Conservation (phyloP, 768 basidiomycete species). For the Leccinum truebloodii region DNA sequence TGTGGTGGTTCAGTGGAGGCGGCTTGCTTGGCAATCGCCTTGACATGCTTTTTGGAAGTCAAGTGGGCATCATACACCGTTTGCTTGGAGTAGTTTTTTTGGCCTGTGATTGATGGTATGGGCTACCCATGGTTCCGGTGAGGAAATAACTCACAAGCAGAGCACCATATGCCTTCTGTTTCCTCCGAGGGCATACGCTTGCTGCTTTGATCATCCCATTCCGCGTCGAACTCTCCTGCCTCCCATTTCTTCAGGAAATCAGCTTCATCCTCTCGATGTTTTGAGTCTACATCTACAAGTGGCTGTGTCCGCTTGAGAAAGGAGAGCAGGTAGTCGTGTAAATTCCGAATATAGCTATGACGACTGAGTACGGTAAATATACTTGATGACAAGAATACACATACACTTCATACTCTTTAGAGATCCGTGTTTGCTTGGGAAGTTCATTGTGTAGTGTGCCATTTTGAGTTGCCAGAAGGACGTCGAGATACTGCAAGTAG, state of each 20-base stretch:
- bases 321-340: slow-evolving; percentile 83
- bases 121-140: slow-evolving; percentile 1
- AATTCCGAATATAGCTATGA: slow-evolving; percentile 75
- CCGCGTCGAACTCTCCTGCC: slow-evolving; percentile 62
- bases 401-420: slow-evolving; percentile 80
- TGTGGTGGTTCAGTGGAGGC: slow-evolving; percentile 36
- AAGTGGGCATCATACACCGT: slow-evolving; percentile 97
- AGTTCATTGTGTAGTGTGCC: slow-evolving; percentile 68
- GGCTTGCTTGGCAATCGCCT: slow-evolving; percentile 79
- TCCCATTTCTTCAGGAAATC: slow-evolving; percentile 86
- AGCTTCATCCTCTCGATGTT: slow-evolving; percentile 59
- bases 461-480: slow-evolving; percentile 67
- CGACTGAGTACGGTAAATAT: slow-evolving; percentile 11
- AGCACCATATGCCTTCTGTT: slow-evolving; percentile 84
- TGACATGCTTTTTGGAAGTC: slow-evolving; percentile 94
- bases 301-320: slow-evolving; percentile 87
- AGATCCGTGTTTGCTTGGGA: slow-evolving; percentile 61
- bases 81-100: slow-evolving; percentile 94
- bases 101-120: slow-evolving; percentile 53
- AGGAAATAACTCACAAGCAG: slow-evolving; percentile 67
- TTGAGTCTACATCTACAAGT: slow-evolving; percentile 70
- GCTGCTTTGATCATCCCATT: slow-evolving; percentile 61
- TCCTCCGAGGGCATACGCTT: slow-evolving; percentile 46
- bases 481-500: slow-evolving; percentile 92
- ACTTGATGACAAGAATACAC: slow-evolving; percentile 30